Base-by-base conservation (phyloP, 2,329 filamentous ascomycete genomes). In the Aureobasidium lini region DNA sequence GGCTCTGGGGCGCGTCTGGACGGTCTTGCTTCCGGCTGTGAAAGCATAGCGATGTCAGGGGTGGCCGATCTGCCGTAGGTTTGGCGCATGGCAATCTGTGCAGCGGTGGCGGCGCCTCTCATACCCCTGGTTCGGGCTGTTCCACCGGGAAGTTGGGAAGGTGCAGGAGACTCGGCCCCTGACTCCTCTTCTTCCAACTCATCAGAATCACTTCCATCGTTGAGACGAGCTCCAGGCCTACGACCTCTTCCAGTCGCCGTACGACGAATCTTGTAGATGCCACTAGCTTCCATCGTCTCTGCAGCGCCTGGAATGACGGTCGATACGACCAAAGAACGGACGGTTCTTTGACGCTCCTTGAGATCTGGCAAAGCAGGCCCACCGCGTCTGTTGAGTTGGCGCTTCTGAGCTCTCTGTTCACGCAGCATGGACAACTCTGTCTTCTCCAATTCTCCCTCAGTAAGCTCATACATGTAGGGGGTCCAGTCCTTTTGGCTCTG, bases 281-380 rank as follows among this genome's bases (percentile, higher is more conserved):
- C 84, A 68, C 89, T 95, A 46, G 94, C 89, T 63, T 96, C 92
- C 47, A 95, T 77, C 3, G 83, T 83, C 59, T 84, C 77, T 4
- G 89, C 93, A 4, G 90, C 90, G 28, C 93, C 94, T 15, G 94
- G 94, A 61, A 99, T 83, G 18, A 95, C 91, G 3, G 90, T 92
- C 9, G 93, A 96, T 1, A 99, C 90, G 56, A 97, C 83, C 65
- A 96, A 81, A 0, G 93, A 96, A 48, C 94, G 85, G 60, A 97
- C 93, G 0, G 94, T 97, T 54, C 93, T 85, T 74, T 94, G 93
- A 58, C 92, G 84, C 67, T 99, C 94, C 71, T 95, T 96, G 61
- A 99, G 84, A 75, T 99, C 94, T n/a, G 94, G 94, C 42, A 99
- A 78, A 61, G 90, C 88, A 6, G 94, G 94, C 0, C 94, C 94